Percentiles rank a stretch among this genome's conserved stretches.
Conservation (phyloP, 1,139 yeast genomes). For the Sugiyamaella sp. region DNA sequence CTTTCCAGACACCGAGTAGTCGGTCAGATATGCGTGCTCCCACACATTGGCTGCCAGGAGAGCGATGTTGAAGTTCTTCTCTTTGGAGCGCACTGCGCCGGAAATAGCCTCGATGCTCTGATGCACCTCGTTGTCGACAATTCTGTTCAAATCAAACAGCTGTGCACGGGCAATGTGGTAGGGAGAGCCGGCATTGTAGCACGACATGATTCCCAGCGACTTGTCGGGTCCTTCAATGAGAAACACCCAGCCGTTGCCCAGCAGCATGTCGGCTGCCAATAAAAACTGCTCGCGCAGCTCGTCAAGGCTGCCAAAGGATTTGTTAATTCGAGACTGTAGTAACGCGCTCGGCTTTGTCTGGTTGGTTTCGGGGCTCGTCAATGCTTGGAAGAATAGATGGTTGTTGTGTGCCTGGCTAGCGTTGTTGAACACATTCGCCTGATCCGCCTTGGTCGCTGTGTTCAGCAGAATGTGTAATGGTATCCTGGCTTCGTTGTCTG, state of each 20-base stretch:
- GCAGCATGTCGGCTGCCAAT: conserved; percentile 56
- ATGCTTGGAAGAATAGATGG: conserved; percentile 81
- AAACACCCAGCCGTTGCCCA: conserved; percentile 89
- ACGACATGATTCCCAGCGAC: conserved; percentile 60
- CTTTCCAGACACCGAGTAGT: conserved; percentile 81
- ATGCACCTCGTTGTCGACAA: conserved; percentile 39
- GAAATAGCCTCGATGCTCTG: conserved; percentile 50
- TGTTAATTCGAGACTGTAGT: conserved; percentile 40
- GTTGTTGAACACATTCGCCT: conserved; percentile 74
- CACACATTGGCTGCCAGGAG: conserved; percentile 79
- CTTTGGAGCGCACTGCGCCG: conserved; percentile 48
- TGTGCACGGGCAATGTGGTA: conserved; percentile 78
- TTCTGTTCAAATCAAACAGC: conserved; percentile 70
- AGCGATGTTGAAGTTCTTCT: conserved; percentile 74
- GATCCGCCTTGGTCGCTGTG: conserved; percentile 70
- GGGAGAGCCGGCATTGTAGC: conserved; percentile 89
- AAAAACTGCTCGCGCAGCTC: conserved; percentile 56
- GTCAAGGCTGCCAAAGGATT: conserved; percentile 51
- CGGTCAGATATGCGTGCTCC: conserved; percentile 83
- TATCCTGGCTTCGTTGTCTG: conserved; percentile 73
- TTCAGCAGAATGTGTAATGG: conserved; percentile 78
- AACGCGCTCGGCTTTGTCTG: conserved; percentile 41
- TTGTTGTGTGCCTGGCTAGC: conserved; percentile 94
- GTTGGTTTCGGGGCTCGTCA: conserved; percentile 41
- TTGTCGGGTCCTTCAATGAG: conserved; percentile 76